Base-by-base conservation (phyloP, 352 stramenopile species). In the Globisporangium heterothallicum region DNA sequence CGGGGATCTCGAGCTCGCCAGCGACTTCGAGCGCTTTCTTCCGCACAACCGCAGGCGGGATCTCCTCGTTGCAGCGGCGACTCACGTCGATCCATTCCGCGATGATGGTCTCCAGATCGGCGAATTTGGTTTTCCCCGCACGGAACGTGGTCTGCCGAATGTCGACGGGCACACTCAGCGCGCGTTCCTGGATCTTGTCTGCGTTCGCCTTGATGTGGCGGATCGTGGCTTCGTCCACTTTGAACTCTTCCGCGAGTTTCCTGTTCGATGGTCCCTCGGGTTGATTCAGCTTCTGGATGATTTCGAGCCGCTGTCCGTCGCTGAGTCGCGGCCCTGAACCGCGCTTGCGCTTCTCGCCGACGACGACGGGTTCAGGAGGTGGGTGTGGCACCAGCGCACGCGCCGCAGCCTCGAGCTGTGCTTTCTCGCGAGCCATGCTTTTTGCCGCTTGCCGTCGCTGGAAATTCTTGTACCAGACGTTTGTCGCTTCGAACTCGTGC, bases 131-230 rank as follows among this genome's bases (percentile, higher is more conserved):
- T 10, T 45, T 44, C 1, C 53, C 34, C 3, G 24, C 42, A 29
- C 53, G 42, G 18, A 53, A 59, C 43, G 43, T 59, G 13, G 43
- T 53, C 26, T 59, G 53, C 0, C 53, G 53, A 24, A 53, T 45
- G 26, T 59, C 53, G 9, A 53, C 29, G 3, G 53, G 43, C 2
- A 42, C 19, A 14, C 43, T 59, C 10, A 38, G 34, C 7, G 53
- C 43, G 34, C 53, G 53, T 3, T 42, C 18, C 5, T 22, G 10
- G 10, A 59, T 50, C 18, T 32, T 24, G 8, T 21, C 32, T 2
- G 53, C 35, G 35, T 59, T 59, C 34, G 46, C 13, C 46, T 59
- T 53, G 34, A 59, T 38, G 34, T 53, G 53, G 32, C 53, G 53
- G 12, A 56, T 55, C 54, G 45, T 56, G 7, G 45, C 47, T 34